A percentile compares a stretch with the other conserved stretches of the same genome.
These are phyloP conservation scores for Durotheca rogersii DNA, from an alignment of 495 filamentous ascomycete species.

Conservation along the genomic window DNA sequence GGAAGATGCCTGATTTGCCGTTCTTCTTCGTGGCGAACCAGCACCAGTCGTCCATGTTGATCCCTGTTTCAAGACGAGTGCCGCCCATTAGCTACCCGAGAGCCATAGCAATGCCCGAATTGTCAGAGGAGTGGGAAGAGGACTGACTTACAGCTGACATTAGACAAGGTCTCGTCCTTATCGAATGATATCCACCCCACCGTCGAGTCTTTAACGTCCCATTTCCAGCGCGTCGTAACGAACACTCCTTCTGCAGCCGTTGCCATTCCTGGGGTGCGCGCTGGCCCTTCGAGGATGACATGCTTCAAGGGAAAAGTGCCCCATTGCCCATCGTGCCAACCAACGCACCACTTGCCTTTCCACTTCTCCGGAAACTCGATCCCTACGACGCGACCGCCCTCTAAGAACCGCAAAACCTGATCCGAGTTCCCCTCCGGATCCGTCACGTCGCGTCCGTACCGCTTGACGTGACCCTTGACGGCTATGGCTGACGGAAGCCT, in stretches of 20 bases:
- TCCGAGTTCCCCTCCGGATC: conserved; percentile 41
- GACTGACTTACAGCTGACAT: conserved; percentile 42
- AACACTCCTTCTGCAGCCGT: conserved; percentile 31
- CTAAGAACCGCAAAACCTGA: conserved; percentile 44
- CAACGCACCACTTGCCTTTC: conserved; percentile 47
- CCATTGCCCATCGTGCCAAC: conserved; percentile 48
- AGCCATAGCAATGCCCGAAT: too few relatives aligned
- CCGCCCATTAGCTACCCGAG: too few relatives aligned
- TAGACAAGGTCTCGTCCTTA: conserved; percentile 45
- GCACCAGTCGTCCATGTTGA: conserved; percentile 48
- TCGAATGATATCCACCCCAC: conserved; percentile 43
- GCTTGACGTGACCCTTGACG: conserved; percentile 36
- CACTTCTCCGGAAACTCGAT: conserved; percentile 48
- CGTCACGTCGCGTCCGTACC: conserved; percentile 29
- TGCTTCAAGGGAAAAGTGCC: conserved; percentile 44
- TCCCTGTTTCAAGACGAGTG: conserved; percentile 23
- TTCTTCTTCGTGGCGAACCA: conserved; percentile 48
- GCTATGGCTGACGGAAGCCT: conserved; percentile 38
- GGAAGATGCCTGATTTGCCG: conserved; percentile 47
- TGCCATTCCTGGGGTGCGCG: conserved; percentile 10
- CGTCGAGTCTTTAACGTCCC: conserved; percentile 24
- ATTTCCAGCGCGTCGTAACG: conserved; percentile 47
- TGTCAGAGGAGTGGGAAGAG: too few relatives aligned
- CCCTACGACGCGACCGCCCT: conserved; percentile 47
- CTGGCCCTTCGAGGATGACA: conserved; percentile 40